phyloP scores from a whole-genome alignment of 2,329 filamentous ascomycete genomes.

The Zymoseptoria crescenta region DNA sequence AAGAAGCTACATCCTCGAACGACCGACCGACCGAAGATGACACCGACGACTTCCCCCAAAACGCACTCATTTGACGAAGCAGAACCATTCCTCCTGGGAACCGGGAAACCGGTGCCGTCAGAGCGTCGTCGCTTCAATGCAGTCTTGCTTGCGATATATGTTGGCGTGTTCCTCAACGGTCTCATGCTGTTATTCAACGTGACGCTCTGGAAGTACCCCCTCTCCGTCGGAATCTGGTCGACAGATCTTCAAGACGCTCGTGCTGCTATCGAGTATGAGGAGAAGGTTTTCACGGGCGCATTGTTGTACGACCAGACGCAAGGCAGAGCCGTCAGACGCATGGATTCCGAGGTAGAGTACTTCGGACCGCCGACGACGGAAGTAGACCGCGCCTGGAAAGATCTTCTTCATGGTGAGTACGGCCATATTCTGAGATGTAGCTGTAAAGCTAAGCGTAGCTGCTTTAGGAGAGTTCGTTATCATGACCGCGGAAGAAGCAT shows the following conservation, averaged over 20 bases:
- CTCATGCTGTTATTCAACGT: too few species aligned
- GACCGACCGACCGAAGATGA: too few species aligned
- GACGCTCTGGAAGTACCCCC: too few species aligned
- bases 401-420: slow-evolving; percentile 6
- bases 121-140: too few species aligned
- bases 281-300: slow-evolving; percentile 8
- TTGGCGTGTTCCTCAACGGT: too few species aligned
- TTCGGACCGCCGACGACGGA: slow-evolving; percentile 13
- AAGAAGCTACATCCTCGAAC: too few species aligned
- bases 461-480: slow-evolving; percentile 7
- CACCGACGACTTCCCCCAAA: too few species aligned
- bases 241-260: slow-evolving; percentile 11
- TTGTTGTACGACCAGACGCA: slow-evolving; percentile 8
- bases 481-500: slow-evolving; percentile 11
- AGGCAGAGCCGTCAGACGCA: slow-evolving; percentile 1
- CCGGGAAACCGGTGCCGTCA: too few species aligned
- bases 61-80: too few species aligned
- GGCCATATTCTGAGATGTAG: neutral
- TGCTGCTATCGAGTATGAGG: slow-evolving; percentile 9
- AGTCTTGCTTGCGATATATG: too few species aligned
- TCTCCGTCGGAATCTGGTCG: too few species aligned
- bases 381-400: slow-evolving; percentile 13
- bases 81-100: too few species aligned
- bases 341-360: slow-evolving; percentile 9
- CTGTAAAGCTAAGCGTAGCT: neutral